Evolutionary conservation across 2,329 filamentous ascomycete genomes (phyloP), one percentile per base, ranked within the genome.

Genomic region (Mycosphaerella arachidis): DNA sequence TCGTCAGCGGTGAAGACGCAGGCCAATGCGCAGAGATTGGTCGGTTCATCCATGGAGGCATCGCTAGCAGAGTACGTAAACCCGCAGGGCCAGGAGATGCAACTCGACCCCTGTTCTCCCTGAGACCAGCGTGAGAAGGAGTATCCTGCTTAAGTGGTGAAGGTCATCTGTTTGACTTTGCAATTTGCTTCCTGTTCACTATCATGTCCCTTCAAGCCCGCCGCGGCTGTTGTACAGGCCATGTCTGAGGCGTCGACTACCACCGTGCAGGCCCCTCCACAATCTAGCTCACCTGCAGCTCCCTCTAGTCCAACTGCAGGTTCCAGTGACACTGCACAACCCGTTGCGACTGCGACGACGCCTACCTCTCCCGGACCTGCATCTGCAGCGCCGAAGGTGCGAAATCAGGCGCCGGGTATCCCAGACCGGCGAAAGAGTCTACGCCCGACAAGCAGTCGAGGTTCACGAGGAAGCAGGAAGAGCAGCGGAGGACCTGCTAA

Each of bases 331-430:
- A 13, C 46, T 50, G 29, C 46, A 30, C 6, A 50, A 50, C 18
- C 4, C 29, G 46, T 27, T 50, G 46, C 18, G 46, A 29, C 29
- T 1, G 20, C 46, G 29, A 30, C 46, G 5, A 16, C 50, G 30
- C 50, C 57, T 40, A 24, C 50, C 10, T 37, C 59, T 18, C 45
- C 59, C 43, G 29, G 50, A 43, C 12, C 48, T 37, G 27, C 55
- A 37, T 13, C 48, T 35, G 48, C 55, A 53, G 43, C 48, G 4
- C 45, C 35, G 27, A 24, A 52, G 20, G 53, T 55, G 18, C 64
- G 64, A 55, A 71, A 71, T 50, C 67, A 69, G 31, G 69, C 68
- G 16, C 69, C 69, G 48, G 69, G 69, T 30, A 70, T 71, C 33
- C 66, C 67, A 18, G 68, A 70, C 46, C 61, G 69, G 18, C 56